Percentiles rank a stretch among this genome's conserved stretches.
phyloP scores from a whole-genome alignment of 768 basidiomycete genomes.

The Obba rivulosa region DNA sequence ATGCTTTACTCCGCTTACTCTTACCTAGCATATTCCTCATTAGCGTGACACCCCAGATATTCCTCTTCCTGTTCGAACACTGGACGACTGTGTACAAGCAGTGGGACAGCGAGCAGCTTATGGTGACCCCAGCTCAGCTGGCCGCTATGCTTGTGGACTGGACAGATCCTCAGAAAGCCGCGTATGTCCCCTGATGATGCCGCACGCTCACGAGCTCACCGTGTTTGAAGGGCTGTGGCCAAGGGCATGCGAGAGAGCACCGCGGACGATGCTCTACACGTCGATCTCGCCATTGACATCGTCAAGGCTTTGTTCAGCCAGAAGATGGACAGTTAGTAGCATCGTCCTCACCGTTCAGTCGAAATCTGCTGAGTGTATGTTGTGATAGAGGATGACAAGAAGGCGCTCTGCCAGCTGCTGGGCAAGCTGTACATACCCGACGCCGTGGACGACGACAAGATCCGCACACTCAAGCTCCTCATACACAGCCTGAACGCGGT shows the following conservation, averaged over 20 bases:
- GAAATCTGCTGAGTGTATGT: background rate
- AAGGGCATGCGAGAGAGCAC: conserved; percentile 38
- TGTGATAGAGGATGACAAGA: conserved; percentile 41
- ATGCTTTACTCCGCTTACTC: conserved; percentile 26
- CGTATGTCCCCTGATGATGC: conserved; percentile 31
- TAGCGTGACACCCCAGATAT: conserved; percentile 43
- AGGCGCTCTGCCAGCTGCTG: conserved; percentile 41
- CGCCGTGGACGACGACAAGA: conserved; percentile 61
- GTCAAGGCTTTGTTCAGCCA: conserved; percentile 43
- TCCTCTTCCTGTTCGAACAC: conserved; percentile 61
- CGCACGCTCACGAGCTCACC: conserved; percentile 1
- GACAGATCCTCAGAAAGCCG: conserved; percentile 77
- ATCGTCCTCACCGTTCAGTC: background rate
- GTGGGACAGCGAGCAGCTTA: conserved; percentile 66
- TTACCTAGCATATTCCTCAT: background rate
- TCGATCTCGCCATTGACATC: conserved; percentile 52
- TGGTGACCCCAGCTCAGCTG: conserved; percentile 69
- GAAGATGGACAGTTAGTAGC: conserved; percentile 46
- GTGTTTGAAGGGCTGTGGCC: conserved; percentile 7
- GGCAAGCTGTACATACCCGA: conserved; percentile 62
- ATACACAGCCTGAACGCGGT: conserved; percentile 57
- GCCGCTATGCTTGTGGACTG: conserved; percentile 81
- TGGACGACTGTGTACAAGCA: conserved; percentile 54
- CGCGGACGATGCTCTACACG: conserved; percentile 40
- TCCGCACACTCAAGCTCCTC: conserved; percentile 57